These are phyloP conservation scores for Ophiocordyceps camponoti-saundersi DNA, from an alignment of 2,329 filamentous ascomycete species.

Conservation along the genomic window DNA sequence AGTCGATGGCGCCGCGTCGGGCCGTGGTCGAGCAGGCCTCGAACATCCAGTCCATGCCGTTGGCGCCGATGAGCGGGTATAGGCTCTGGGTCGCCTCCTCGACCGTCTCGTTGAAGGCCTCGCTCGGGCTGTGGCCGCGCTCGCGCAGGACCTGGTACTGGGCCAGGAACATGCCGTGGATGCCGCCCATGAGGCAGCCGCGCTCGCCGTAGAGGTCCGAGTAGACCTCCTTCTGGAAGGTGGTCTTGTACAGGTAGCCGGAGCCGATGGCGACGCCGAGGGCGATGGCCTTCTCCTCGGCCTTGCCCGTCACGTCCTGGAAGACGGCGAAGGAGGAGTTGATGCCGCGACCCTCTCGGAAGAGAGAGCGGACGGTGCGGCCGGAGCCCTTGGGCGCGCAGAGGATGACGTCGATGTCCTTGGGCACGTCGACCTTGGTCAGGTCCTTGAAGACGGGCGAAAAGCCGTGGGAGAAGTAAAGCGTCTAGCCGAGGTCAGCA, in stretches of 20 bases:
- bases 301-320: constrained; percentile 97
- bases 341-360: constrained; percentile 98
- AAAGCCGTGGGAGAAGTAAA: constrained; percentile 99
- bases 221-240: constrained; percentile 99
- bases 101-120: constrained; percentile 99
- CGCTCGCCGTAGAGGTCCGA: constrained; percentile 99
- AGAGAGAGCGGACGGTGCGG: constrained; percentile 94
- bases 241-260: constrained; percentile 99
- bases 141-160: constrained; percentile 99
- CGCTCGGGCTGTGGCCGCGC: constrained; percentile 89
- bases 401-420: constrained; percentile 96
- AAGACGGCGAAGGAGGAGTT: constrained; percentile 97
- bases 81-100: constrained; percentile 97
- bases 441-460: constrained; percentile 99
- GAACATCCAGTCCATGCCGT: constrained; percentile 99
- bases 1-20: constrained; percentile 96
- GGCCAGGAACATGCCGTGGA: constrained; percentile 99
- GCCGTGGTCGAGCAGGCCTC: constrained; percentile 98
- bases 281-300: constrained; percentile 93
- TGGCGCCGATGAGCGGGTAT: constrained; percentile 91
- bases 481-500: constrained; percentile 42
- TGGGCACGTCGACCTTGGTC: constrained; percentile 95
- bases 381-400: constrained; percentile 98
- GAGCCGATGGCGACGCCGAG: constrained; percentile 93
- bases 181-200: constrained; percentile 98